phyloP scores from a whole-genome alignment of 805 yeast species.

The Nakazawaea populi region DNA sequence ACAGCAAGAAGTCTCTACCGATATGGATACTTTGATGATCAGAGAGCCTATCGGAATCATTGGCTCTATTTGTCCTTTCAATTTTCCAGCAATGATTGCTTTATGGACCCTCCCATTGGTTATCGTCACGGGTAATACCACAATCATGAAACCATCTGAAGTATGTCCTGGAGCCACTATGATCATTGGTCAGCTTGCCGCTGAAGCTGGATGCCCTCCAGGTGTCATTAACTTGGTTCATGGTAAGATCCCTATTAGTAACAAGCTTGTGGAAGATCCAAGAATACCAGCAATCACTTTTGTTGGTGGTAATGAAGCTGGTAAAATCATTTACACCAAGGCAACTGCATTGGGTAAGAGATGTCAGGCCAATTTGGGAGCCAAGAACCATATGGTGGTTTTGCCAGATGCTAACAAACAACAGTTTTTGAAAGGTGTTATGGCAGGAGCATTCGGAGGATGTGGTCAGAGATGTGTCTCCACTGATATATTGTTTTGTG shows the following conservation, averaged over 20 bases:
- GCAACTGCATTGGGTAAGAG: conserved; percentile 68
- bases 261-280: conserved; percentile 64
- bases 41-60: conserved; percentile 73
- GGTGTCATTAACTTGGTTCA: conserved; percentile 71
- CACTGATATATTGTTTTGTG: conserved; percentile 65
- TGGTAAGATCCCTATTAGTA: conserved; percentile 69
- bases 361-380: conserved; percentile 75
- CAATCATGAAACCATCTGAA: conserved; percentile 66
- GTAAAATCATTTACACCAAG: conserved; percentile 62
- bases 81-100: conserved; percentile 83
- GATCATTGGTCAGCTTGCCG: conserved; percentile 64
- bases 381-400: conserved; percentile 74
- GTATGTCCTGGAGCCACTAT: conserved; percentile 77
- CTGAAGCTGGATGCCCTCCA: conserved; percentile 71
- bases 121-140: conserved; percentile 68
- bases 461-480: conserved; percentile 87
- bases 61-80: conserved; percentile 75
- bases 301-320: conserved; percentile 78
- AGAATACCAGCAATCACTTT: conserved; percentile 73
- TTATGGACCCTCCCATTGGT: conserved; percentile 61
- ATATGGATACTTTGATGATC: conserved; percentile 75
- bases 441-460: conserved; percentile 77
- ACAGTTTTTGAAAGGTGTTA: conserved; percentile 58
- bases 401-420: conserved; percentile 68
- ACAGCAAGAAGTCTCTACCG: conserved; percentile 60